Evolutionary conservation across 2,329 filamentous ascomycete genomes (phyloP).

Genomic region (Boeremia exigua): DNA sequence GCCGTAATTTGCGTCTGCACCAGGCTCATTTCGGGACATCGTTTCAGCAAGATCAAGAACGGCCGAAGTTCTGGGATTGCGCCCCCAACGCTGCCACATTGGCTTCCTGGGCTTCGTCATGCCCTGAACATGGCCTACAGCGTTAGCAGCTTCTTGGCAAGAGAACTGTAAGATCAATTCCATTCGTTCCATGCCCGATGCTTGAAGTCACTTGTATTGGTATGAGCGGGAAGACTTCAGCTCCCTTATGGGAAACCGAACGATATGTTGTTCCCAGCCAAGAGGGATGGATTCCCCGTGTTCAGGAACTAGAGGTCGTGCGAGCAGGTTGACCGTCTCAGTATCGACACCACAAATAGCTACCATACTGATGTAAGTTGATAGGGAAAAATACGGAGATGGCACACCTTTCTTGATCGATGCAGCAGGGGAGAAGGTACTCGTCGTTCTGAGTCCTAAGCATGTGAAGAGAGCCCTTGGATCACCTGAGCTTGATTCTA

Average conservation of each 20-base stretch:
- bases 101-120: constrained; percentile 27
- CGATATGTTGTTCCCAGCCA: too few relatives aligned
- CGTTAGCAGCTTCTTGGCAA: constrained; percentile 17
- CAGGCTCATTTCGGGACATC: constrained; percentile 18
- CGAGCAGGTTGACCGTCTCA: too few relatives aligned
- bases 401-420: constrained; percentile 25
- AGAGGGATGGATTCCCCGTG: too few relatives aligned
- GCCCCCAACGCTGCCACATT: constrained; percentile 28
- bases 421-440: constrained; percentile 23
- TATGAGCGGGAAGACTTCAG: too few relatives aligned
- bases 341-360: background rate
- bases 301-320: too few relatives aligned
- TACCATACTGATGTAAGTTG: background rate
- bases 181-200: background rate
- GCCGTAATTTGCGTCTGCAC: constrained; percentile 19
- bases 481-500: constrained; percentile 20
- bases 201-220: too few relatives aligned
- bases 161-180: constrained; percentile 19
- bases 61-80: constrained; percentile 8
- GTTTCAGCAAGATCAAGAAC: constrained; percentile 18
- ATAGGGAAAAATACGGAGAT: constrained; percentile 21
- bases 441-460: constrained; percentile 20
- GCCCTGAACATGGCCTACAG: constrained; percentile 21
- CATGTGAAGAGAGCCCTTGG: constrained; percentile 21
- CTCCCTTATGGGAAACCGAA: too few relatives aligned